These are phyloP conservation scores for Symbiodinium pilosum DNA, from an alignment of 73 alveolate genomes.

Conservation along the genomic window DNA sequence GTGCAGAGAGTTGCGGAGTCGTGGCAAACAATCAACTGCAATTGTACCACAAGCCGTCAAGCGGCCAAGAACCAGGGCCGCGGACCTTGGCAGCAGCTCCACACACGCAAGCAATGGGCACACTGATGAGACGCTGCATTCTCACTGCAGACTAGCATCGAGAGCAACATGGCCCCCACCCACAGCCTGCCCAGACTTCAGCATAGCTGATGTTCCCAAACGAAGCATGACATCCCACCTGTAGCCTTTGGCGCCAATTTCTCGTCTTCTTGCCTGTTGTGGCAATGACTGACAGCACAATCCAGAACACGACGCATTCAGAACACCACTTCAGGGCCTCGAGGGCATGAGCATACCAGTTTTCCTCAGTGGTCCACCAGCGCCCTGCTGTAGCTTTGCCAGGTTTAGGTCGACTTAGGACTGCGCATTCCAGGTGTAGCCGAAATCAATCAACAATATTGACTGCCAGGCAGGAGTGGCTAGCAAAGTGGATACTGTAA, in stretches of 20 bases:
- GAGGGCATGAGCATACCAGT: constrained; percentile 53
- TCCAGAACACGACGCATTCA: too few relatives aligned
- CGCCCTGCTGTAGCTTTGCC: too few relatives aligned
- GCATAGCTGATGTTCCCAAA: neutral
- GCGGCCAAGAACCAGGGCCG: constrained; percentile 41
- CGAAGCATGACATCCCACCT: neutral
- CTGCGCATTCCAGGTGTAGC: constrained; percentile 80
- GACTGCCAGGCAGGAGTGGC: constrained; percentile 29
- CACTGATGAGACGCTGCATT: too few relatives aligned
- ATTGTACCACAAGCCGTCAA: neutral
- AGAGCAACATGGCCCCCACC: constrained; percentile 77
- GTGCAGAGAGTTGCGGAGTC: neutral
- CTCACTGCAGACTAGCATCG: neutral
- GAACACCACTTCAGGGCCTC: constrained; percentile 14
- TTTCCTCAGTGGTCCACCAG: constrained; percentile 42
- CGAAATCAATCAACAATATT: constrained; percentile 68
- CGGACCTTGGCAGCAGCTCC: constrained; percentile 9
- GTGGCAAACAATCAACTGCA: too few relatives aligned
- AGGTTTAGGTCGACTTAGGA: too few relatives aligned
- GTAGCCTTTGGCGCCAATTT: constrained; percentile 69
- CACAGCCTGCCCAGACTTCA: constrained; percentile 24
- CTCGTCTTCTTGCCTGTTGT: constrained; percentile 56
- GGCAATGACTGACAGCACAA: neutral
- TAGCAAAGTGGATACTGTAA: too few relatives aligned
- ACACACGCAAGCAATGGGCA: neutral